Conservation (phyloP, 2,329 filamentous ascomycete species). For the Coniochaeta prunicola region DNA sequence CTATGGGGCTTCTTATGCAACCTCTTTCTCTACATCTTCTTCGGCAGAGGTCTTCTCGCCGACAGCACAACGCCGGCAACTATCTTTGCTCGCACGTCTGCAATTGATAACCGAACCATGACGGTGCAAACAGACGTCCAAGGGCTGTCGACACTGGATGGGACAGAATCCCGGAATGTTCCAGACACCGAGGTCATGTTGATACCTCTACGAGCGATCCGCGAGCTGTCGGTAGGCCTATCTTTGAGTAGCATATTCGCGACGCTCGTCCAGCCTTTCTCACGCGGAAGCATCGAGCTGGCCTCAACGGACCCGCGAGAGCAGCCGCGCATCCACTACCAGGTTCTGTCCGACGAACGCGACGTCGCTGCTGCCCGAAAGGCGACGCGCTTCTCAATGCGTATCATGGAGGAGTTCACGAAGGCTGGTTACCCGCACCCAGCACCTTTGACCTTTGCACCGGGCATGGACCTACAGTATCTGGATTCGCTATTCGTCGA, state of each 20-base stretch:
- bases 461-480: constrained; percentile 13
- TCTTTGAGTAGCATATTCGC: constrained; percentile 17
- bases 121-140: constrained; percentile 4
- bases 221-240: constrained; percentile 16
- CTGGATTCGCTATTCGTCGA: constrained; percentile 6
- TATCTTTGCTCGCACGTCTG: constrained; percentile 17
- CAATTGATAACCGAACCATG: constrained; percentile 21
- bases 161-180: constrained; percentile 13
- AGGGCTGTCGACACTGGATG: constrained; percentile 12
- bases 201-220: constrained; percentile 25
- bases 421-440: constrained; percentile 18
- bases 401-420: constrained; percentile 19
- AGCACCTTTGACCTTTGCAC: constrained; percentile 16
- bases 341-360: constrained; percentile 20
- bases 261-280: constrained; percentile 21
- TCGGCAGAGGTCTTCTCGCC: constrained; percentile 18
- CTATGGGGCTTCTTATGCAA: constrained; percentile 16
- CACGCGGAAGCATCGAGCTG: constrained; percentile 23
- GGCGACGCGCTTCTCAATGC: constrained; percentile 22
- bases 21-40: constrained; percentile 20
- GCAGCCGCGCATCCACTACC: constrained; percentile 23
- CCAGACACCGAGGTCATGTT: constrained; percentile 28
- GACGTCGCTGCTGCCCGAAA: constrained; percentile 18
- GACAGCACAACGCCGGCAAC: constrained; percentile 11
- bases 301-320: constrained; percentile 24